A percentile compares a stretch with the other conserved stretches of the same genome.
Evolutionary conservation across 257 asterid genomes (phyloP).

Genomic region (Nicotiana benthamiana): DNA sequence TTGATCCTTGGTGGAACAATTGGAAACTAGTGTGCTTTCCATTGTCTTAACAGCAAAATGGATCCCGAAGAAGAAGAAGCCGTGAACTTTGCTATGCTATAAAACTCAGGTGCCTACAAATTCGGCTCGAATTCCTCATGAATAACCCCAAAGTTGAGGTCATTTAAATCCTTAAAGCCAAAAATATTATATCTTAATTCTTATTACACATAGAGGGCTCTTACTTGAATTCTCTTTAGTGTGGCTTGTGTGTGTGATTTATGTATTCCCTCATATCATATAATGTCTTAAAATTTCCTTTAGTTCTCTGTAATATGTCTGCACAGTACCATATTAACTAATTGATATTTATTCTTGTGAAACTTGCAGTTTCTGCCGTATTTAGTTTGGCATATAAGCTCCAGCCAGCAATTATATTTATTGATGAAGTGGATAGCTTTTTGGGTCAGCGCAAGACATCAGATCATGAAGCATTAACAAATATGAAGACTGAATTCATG

Average conservation of each 20-base stretch:
- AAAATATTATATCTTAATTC: neutral
- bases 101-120: neutral
- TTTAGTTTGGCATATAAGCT: conserved; percentile 91
- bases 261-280: neutral
- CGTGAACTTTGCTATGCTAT: neutral
- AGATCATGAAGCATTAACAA: conserved; percentile 79
- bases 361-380: conserved; percentile 78
- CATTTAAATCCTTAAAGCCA: neutral
- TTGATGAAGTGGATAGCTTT: conserved; percentile 95
- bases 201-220: neutral
- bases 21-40: neutral
- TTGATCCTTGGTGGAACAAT: neutral
- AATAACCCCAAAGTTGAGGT: neutral
- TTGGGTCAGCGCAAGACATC: conserved; percentile 82
- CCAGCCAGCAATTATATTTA: conserved; percentile 95
- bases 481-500: conserved; percentile 98
- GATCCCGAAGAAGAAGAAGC: neutral
- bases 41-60: neutral
- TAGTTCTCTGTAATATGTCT: neutral
- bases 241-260: neutral
- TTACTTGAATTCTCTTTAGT: neutral
- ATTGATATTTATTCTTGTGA: neutral
- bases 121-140: neutral
- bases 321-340: neutral
- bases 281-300: neutral